Percentiles rank a stretch among this genome's conserved stretches.
Evolutionary conservation across 495 filamentous ascomycete genomes (phyloP).

Genomic region (Aspergillus panamensis): DNA sequence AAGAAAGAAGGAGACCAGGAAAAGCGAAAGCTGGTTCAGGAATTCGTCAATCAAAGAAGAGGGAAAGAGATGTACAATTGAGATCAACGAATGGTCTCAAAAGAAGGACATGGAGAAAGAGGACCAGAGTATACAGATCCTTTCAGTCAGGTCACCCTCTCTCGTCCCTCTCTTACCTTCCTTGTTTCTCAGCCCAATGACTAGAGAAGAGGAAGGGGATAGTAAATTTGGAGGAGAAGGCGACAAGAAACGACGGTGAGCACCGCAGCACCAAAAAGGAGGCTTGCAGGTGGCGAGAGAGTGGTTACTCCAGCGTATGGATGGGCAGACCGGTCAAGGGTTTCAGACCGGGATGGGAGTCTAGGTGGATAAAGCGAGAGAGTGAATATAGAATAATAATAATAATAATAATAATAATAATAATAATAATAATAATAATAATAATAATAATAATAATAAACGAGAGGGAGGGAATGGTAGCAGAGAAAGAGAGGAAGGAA

Average conservation of each 20-base stretch:
- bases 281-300: slow-evolving; percentile 2
- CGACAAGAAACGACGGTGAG: background rate
- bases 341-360: background rate
- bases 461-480: background rate
- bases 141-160: slow-evolving; percentile 2
- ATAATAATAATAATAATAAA: background rate
- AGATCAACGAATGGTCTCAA: slow-evolving; percentile 1
- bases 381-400: background rate
- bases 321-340: background rate
- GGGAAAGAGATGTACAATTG: background rate
- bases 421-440: background rate
- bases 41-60: background rate
- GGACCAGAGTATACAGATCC: background rate
- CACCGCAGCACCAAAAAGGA: background rate
- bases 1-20: background rate
- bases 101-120: slow-evolving; percentile 1
- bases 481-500: background rate
- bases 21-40: background rate
- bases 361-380: background rate
- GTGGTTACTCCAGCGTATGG: background rate
- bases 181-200: background rate
- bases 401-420: background rate
- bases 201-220: background rate
- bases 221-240: background rate
- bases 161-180: background rate